These are phyloP conservation scores for Noccaea bulbosa DNA, from an alignment of 345 rosid species.

Conservation along the genomic window DNA sequence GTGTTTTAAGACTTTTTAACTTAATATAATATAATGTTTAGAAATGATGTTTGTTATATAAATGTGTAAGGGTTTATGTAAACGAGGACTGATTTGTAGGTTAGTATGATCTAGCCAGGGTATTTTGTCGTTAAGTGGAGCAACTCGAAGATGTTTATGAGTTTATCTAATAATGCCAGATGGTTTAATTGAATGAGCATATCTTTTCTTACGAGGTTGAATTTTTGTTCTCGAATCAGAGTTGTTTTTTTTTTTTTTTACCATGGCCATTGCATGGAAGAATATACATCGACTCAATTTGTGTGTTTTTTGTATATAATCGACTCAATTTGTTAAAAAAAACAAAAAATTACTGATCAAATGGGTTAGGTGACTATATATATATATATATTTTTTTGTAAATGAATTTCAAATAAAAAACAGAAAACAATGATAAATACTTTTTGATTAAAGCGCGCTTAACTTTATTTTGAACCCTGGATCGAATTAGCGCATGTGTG, in stretches of 20 bases:
- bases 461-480: neutral
- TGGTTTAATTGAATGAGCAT: constrained; percentile 3
- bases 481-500: neutral
- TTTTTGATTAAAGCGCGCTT: neutral
- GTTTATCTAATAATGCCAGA: constrained; percentile 3
- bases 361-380: neutral
- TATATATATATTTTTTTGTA: neutral
- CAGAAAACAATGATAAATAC: neutral
- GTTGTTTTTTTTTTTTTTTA: no score
- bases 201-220: neutral
- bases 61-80: constrained; percentile 21
- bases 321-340: no score
- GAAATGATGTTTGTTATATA: constrained; percentile 6
- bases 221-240: no score
- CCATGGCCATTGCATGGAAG: neutral
- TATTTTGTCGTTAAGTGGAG: constrained; percentile 24
- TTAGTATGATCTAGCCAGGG: constrained; percentile 10
- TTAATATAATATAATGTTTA: constrained; percentile 2
- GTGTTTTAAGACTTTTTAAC: constrained; percentile 14
- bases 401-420: neutral
- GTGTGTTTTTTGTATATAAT: neutral
- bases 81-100: constrained; percentile 36
- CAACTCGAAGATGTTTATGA: constrained; percentile 29
- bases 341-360: neutral
- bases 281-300: no score